phyloP scores from a whole-genome alignment of 2,329 filamentous ascomycete genomes.

The Monascus ruber region DNA sequence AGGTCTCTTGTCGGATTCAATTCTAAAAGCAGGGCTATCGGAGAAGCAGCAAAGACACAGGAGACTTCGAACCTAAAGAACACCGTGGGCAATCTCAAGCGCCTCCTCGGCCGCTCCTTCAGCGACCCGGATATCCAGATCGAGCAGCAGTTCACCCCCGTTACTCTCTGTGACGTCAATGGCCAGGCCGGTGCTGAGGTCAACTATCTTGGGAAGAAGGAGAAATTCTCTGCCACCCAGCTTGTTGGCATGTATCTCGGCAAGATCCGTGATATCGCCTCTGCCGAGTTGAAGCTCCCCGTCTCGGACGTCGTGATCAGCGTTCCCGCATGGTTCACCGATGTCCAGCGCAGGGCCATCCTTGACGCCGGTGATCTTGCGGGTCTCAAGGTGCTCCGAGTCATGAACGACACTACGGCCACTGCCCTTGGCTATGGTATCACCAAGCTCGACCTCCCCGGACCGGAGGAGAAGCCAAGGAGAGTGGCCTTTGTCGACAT shows the following conservation, averaged over 20 bases:
- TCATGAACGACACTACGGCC: constrained; percentile 97
- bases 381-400: constrained; percentile 78
- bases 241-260: constrained; percentile 89
- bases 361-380: constrained; percentile 90
- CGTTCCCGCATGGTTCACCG: constrained; percentile 94
- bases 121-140: constrained; percentile 85
- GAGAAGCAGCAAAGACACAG: constrained; percentile 93
- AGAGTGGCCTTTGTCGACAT: constrained; percentile 89
- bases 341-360: constrained; percentile 77
- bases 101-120: constrained; percentile 75
- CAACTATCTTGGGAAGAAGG: constrained; percentile 84
- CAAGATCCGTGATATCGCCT: constrained; percentile 83
- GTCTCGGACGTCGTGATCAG: constrained; percentile 91
- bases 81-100: constrained; percentile 86
- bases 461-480: constrained; percentile 79
- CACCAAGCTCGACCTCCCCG: constrained; percentile 88
- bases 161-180: constrained; percentile 75
- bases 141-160: constrained; percentile 84
- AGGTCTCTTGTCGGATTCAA: constrained; percentile 93
- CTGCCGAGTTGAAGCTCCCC: constrained; percentile 76
- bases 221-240: constrained; percentile 89
- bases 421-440: constrained; percentile 94
- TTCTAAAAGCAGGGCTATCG: constrained; percentile 84
- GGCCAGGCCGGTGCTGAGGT: constrained; percentile 94
- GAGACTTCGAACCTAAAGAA: constrained; percentile 99